Conservation (phyloP, 2,329 filamentous ascomycete species). For the Exserohilum rostratum region DNA sequence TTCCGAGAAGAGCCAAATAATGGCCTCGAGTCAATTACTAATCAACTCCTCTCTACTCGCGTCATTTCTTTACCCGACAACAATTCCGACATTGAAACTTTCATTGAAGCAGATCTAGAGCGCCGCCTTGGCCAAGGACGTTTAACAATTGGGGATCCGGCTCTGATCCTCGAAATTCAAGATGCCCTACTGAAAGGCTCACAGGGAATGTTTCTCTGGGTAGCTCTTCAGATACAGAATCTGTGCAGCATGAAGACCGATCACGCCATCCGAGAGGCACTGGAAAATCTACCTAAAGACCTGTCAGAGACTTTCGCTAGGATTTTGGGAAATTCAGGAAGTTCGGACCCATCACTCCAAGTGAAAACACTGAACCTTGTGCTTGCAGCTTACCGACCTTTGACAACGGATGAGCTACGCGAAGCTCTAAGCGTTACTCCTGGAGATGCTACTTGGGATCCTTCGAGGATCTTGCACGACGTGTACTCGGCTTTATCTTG, state of each 20-base stretch:
- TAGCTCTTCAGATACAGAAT: constrained; percentile 27
- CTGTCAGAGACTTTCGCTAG: constrained; percentile 19
- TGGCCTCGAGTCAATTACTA: not conserved
- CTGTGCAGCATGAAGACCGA: constrained; percentile 48
- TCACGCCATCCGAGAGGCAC: constrained; percentile 39
- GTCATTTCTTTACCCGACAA: constrained; percentile 29
- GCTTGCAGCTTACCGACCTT: constrained; percentile 31
- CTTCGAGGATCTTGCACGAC: constrained; percentile 23
- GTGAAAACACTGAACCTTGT: constrained; percentile 43
- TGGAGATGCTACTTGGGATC: constrained; percentile 31
- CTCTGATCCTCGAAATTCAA: constrained; percentile 34
- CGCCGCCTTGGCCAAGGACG: constrained; percentile 19
- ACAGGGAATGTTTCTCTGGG: constrained; percentile 39
- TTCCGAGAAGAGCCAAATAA: constrained; percentile 25
- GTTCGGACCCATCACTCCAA: constrained; percentile 16
- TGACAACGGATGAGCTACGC: constrained; percentile 46
- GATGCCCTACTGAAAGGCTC: constrained; percentile 27
- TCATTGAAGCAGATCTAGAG: constrained; percentile 35
- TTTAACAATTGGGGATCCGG: constrained; percentile 32
- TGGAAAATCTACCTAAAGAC: constrained; percentile 23
- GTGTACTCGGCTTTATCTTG: constrained; percentile 22
- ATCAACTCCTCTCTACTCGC: not conserved
- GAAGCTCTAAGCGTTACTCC: constrained; percentile 50
- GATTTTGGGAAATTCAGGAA: constrained; percentile 9
- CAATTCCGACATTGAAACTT: constrained; percentile 28